phyloP scores from a whole-genome alignment of 768 basidiomycete genomes.

The Tulasnella sp. region DNA sequence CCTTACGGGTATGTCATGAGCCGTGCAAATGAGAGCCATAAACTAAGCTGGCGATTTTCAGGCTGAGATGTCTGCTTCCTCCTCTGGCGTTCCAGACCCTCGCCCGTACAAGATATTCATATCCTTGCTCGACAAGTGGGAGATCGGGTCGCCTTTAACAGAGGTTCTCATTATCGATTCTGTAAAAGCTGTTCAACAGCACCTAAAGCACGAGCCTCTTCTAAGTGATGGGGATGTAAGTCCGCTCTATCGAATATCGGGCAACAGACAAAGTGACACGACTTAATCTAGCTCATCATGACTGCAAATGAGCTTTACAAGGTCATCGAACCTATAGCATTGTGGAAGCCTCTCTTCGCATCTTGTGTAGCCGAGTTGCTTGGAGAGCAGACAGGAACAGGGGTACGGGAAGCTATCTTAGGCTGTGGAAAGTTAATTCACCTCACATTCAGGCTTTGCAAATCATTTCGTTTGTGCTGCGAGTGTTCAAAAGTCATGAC shows the following conservation, averaged over 20 bases:
- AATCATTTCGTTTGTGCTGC: constrained; percentile 73
- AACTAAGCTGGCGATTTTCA: constrained; percentile 42
- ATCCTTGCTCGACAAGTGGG: constrained; percentile 95
- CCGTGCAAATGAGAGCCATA: neutral
- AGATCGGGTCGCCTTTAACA: constrained; percentile 82
- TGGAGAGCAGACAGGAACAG: neutral
- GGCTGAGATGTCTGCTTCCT: constrained; percentile 77
- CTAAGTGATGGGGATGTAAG: constrained; percentile 8
- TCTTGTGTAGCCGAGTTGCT: neutral
- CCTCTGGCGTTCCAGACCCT: constrained; percentile 73
- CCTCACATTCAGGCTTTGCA: constrained; percentile 56
- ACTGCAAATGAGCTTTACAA: constrained; percentile 90
- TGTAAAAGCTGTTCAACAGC: constrained; percentile 56
- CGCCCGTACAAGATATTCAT: constrained; percentile 96
- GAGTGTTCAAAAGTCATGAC: constrained; percentile 75
- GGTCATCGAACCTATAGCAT: constrained; percentile 82
- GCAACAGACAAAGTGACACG: neutral
- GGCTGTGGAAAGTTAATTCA: neutral
- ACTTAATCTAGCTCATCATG: constrained; percentile 60
- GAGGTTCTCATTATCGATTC: constrained; percentile 78
- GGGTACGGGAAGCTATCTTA: neutral
- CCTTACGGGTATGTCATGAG: constrained; percentile 60
- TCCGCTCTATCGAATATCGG: neutral
- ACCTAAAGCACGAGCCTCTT: constrained; percentile 50
- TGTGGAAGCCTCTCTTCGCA: constrained; percentile 78